phyloP scores from a whole-genome alignment of 164 flowering plant genomes.

The Akebia trifoliata region DNA sequence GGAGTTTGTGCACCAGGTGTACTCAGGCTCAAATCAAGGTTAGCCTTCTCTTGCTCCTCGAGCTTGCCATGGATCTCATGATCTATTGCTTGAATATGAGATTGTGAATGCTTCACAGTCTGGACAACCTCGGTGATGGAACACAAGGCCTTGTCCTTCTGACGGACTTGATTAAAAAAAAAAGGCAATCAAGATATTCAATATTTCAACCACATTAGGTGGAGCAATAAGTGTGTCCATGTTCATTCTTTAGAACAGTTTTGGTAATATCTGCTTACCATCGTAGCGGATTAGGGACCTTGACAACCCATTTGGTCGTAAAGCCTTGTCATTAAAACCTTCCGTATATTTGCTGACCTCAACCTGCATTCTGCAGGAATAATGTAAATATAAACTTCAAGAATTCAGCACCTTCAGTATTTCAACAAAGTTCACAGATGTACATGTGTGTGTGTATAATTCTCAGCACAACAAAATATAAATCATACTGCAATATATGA shows the following conservation, averaged over 20 bases:
- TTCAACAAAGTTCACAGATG: too few species aligned
- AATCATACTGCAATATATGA: too few species aligned
- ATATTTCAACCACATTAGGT: neutral
- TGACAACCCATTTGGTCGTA: slow-evolving; percentile 91
- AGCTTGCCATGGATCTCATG: slow-evolving; percentile 21
- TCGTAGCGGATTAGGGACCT: slow-evolving; percentile 90
- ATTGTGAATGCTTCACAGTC: slow-evolving; percentile 62
- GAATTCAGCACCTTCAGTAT: too few species aligned
- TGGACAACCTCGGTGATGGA: slow-evolving; percentile 90
- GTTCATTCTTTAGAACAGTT: neutral
- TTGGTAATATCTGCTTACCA: slow-evolving; percentile 34
- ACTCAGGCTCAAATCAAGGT: slow-evolving; percentile 31
- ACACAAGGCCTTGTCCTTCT: slow-evolving; percentile 74
- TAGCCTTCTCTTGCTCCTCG: slow-evolving; percentile 33
- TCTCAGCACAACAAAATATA: too few species aligned
- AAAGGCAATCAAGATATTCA: neutral
- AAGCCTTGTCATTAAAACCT: slow-evolving; percentile 69
- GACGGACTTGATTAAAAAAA: slow-evolving; percentile 75
- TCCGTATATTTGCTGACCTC: slow-evolving; percentile 98
- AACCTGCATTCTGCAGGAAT: slow-evolving; percentile 89
- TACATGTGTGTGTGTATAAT: too few species aligned
- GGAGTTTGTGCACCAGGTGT: slow-evolving; percentile 42
- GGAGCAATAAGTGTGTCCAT: neutral
- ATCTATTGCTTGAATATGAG: slow-evolving; percentile 32
- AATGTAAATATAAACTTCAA: too few species aligned